These are phyloP conservation scores for Cordia subcordata DNA, from an alignment of 257 asterid genomes.

Conservation along the genomic window DNA sequence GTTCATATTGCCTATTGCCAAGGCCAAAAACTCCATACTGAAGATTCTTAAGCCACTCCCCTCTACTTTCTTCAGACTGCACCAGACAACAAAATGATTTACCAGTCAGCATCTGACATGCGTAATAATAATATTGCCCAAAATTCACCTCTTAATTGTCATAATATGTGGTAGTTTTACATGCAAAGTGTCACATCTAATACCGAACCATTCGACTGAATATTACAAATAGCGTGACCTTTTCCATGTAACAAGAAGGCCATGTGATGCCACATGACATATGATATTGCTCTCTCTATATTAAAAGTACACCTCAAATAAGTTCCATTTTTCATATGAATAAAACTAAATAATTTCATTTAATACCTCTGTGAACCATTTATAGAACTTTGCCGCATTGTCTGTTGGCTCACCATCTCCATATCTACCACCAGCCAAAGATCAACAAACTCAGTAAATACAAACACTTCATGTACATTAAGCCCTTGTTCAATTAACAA, in stretches of 20 bases:
- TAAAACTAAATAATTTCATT: not conserved
- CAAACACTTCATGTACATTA: not conserved
- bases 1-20: conserved; percentile 98
- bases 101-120: not conserved
- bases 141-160: no score
- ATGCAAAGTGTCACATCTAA: no score
- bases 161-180: no score
- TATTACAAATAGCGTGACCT: not conserved
- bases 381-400: conserved; percentile 94
- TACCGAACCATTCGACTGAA: not conserved
- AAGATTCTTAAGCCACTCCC: conserved; percentile 71
- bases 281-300: not conserved
- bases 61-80: conserved; percentile 60
- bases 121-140: not conserved
- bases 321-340: not conserved
- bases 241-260: not conserved
- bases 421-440: conserved; percentile 61
- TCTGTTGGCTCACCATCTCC: conserved; percentile 99
- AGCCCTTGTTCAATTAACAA: conserved; percentile 10
- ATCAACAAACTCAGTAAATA: conserved; percentile 31
- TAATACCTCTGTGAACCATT: conserved; percentile 91
- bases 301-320: not conserved
- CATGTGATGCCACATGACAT: not conserved
- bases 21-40: conserved; percentile 92
- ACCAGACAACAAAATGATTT: conserved; percentile 16